Base-by-base conservation (phyloP, 2,329 filamentous ascomycete genomes). In the Tympanopsis confertula region DNA sequence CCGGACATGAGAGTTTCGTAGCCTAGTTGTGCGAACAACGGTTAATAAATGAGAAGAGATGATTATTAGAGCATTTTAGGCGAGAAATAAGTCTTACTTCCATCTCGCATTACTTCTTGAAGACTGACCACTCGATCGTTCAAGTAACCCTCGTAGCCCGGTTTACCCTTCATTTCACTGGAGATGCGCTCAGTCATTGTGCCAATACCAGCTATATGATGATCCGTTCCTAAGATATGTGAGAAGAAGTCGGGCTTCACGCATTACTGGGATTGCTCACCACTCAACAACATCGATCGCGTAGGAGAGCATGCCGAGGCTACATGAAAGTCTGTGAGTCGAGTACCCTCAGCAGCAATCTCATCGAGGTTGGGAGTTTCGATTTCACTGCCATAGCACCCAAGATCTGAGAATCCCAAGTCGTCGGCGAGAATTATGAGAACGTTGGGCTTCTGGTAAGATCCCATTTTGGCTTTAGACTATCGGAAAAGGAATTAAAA, bases 221-320 rank as follows among this genome's bases (percentile, higher is more conserved):
- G 65, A 42, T 75, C 69, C 1, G 71, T 76, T 5, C 72, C 72
- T n/a, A n/a, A n/a, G n/a, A n/a, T n/a, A n/a, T n/a, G n/a, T n/a
- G n/a, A n/a, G n/a, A n/a, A n/a, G n/a, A n/a, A n/a, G n/a, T n/a
- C n/a, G n/a, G n/a, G n/a, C n/a, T n/a, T n/a, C n/a, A n/a, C n/a
- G n/a, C n/a, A n/a, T n/a, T n/a, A n/a, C n/a, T n/a, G n/a, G n/a
- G n/a, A n/a, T n/a, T n/a, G n/a, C n/a, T n/a, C n/a, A n/a, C 72
- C 72, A 0, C 69, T 72, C 58, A 76, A 66, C 40, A 77, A 62
- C 73, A 77, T 76, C 32, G 68, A 63, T 29, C 71, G 53, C 3
- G 68, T 71, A 3, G 72, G 73, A 38, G 70, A 74, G 50, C 71
- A 77, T 40, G 71, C 70, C 14, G 71, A 66, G 1, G 71, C 72